A percentile compares a stretch with the other conserved stretches of the same genome.
Evolutionary conservation across 495 filamentous ascomycete species (phyloP).

Genomic region (Clavariopsis aquatica): DNA sequence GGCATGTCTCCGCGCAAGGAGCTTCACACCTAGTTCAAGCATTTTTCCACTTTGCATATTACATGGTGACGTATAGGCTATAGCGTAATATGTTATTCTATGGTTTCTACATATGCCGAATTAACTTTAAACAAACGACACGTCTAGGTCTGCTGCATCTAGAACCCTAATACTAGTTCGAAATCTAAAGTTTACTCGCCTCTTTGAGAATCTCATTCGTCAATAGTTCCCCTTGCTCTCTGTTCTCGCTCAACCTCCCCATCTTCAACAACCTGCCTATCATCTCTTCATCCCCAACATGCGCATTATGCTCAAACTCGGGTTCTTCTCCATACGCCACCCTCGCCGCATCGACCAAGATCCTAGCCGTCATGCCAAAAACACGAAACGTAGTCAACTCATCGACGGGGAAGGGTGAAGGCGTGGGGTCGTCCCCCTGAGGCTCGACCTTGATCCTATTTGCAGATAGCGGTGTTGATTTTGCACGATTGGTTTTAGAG

Average conservation of each 20-base stretch:
- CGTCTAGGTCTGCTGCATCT: no score
- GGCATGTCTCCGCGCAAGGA: neutral
- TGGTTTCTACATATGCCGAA: no score
- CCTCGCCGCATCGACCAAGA: conserved; percentile 80
- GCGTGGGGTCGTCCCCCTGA: conserved; percentile 13
- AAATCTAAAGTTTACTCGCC: conserved; percentile 49
- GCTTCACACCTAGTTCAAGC: neutral
- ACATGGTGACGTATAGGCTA: no score
- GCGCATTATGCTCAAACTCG: conserved; percentile 78
- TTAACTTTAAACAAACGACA: no score
- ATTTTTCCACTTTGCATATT: no score
- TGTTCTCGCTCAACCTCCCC: conserved; percentile 62
- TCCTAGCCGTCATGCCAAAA: conserved; percentile 89
- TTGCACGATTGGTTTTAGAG: neutral
- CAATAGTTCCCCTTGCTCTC: conserved; percentile 54
- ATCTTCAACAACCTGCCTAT: conserved; percentile 62
- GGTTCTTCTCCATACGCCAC: conserved; percentile 79
- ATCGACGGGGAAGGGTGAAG: conserved; percentile 35
- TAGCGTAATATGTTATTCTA: no score
- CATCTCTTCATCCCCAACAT: conserved; percentile 78
- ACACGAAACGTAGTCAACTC: conserved; percentile 67
- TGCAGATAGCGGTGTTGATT: neutral
- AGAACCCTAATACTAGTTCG: neutral
- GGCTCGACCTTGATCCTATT: neutral
- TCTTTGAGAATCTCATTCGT: conserved; percentile 59